These are phyloP conservation scores for Chrysosphaeria jannelii DNA, from an alignment of 2,329 filamentous ascomycete species.

Conservation along the genomic window DNA sequence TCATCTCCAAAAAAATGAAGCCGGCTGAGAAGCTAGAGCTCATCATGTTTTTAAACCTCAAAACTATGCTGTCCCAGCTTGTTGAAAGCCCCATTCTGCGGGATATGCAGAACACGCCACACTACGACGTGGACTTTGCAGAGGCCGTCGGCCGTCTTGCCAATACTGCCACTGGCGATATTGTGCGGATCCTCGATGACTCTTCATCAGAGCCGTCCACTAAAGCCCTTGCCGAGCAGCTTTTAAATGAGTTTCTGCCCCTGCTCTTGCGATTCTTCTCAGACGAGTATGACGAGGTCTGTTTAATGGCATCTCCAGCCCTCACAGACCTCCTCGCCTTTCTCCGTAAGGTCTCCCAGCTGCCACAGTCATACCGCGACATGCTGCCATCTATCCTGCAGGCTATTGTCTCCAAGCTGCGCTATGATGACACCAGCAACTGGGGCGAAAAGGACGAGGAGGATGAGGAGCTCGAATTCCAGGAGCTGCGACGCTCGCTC, in stretches of 20 bases:
- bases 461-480: constrained; percentile 90
- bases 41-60: constrained; percentile 69
- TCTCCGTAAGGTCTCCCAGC: constrained; percentile 46
- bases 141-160: constrained; percentile 88
- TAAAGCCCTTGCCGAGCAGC: constrained; percentile 45
- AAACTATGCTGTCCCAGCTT: constrained; percentile 60
- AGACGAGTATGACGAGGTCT: constrained; percentile 94
- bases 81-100: constrained; percentile 54
- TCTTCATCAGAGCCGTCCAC: constrained; percentile 26
- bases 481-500: constrained; percentile 69
- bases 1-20: constrained; percentile 95
- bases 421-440: constrained; percentile 76
- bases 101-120: constrained; percentile 48
- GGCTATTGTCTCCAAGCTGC: constrained; percentile 84
- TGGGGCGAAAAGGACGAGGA: constrained; percentile 90
- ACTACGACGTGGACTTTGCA: constrained; percentile 84
- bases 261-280: constrained; percentile 82
- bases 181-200: constrained; percentile 63
- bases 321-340: constrained; percentile 80
- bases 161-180: constrained; percentile 64
- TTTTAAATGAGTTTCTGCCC: constrained; percentile 59
- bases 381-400: constrained; percentile 75
- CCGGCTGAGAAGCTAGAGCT: constrained; percentile 77
- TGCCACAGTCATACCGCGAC: constrained; percentile 45
- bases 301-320: constrained; percentile 79